Evolutionary conservation across 2,329 filamentous ascomycete species (phyloP).

Genomic region (Colletotrichum sidae): DNA sequence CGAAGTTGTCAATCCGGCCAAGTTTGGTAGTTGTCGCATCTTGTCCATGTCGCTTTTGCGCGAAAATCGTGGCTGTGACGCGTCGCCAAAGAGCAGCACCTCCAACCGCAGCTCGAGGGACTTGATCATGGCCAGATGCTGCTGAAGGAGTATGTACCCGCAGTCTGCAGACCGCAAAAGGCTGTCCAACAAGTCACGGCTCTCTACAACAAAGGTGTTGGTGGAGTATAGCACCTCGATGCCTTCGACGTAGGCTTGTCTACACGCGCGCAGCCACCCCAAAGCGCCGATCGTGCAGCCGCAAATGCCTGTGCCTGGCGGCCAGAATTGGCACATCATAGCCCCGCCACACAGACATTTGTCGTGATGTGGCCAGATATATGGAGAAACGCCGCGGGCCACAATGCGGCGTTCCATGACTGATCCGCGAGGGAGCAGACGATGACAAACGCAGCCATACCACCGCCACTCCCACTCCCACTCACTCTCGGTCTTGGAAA

Average conservation of each 20-base stretch:
- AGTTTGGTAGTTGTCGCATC: neutral
- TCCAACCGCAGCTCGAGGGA: constrained; percentile 44
- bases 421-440: constrained; percentile 29
- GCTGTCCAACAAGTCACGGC: constrained; percentile 39
- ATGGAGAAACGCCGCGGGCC: neutral
- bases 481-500: constrained; percentile 16
- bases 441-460: constrained; percentile 44
- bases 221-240: constrained; percentile 45
- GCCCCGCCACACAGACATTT: constrained; percentile 13
- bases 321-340: constrained; percentile 39
- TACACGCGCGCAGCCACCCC: constrained; percentile 47
- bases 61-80: constrained; percentile 2
- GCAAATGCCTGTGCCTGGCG: constrained; percentile 34
- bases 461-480: constrained; percentile 40
- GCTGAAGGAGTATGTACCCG: constrained; percentile 38
- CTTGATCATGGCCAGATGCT: constrained; percentile 39
- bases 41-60: neutral
- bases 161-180: constrained; percentile 27
- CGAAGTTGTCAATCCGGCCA: neutral
- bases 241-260: constrained; percentile 47
- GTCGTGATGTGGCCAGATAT: constrained; percentile 6
- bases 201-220: constrained; percentile 43
- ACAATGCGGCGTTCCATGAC: neutral
- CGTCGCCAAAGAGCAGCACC: constrained; percentile 33
- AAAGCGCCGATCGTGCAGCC: constrained; percentile 42